phyloP scores from a whole-genome alignment of 2,329 filamentous ascomycete species.

The Hansfordia pulvinata region DNA sequence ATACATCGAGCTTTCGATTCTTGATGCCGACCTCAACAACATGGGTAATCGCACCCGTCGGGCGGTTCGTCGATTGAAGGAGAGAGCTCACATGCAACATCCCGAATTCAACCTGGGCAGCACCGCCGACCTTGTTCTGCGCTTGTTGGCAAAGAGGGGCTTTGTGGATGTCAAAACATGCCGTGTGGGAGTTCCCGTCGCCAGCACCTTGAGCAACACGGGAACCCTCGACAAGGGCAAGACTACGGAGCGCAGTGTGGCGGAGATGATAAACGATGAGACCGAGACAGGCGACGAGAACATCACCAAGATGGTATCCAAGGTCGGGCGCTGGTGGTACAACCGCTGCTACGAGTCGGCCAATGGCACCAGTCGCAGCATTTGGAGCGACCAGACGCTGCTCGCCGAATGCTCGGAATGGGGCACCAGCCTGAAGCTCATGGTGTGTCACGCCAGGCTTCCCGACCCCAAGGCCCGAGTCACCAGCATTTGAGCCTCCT shows the following conservation, averaged over 20 bases:
- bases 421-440: slow-evolving; percentile 75
- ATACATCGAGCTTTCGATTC: slow-evolving; percentile 63
- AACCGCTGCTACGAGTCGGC: slow-evolving; percentile 73
- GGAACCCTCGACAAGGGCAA: slow-evolving; percentile 11
- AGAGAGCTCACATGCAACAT: slow-evolving; percentile 48
- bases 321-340: slow-evolving; percentile 95
- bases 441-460: slow-evolving; percentile 84
- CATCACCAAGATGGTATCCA: slow-evolving; percentile 85
- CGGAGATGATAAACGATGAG: slow-evolving; percentile 61
- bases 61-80: slow-evolving; percentile 57
- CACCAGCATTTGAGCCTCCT: slow-evolving; percentile 35
- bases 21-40: slow-evolving; percentile 71
- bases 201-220: slow-evolving; percentile 28
- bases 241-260: slow-evolving; percentile 41
- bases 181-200: slow-evolving; percentile 65
- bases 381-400: slow-evolving; percentile 67
- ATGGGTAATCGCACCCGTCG: slow-evolving; percentile 63
- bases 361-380: slow-evolving; percentile 43
- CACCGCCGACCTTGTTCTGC: slow-evolving; percentile 47
- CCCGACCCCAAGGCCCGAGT: slow-evolving; percentile 38
- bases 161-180: slow-evolving; percentile 65
- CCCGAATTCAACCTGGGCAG: slow-evolving; percentile 46
- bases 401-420: slow-evolving; percentile 77
- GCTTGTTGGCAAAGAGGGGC: slow-evolving; percentile 52
- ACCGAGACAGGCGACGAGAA: slow-evolving; percentile 63